These are phyloP conservation scores for Apiospora rasikravindrae DNA, from an alignment of 2,329 filamentous ascomycete species.

Conservation along the genomic window DNA sequence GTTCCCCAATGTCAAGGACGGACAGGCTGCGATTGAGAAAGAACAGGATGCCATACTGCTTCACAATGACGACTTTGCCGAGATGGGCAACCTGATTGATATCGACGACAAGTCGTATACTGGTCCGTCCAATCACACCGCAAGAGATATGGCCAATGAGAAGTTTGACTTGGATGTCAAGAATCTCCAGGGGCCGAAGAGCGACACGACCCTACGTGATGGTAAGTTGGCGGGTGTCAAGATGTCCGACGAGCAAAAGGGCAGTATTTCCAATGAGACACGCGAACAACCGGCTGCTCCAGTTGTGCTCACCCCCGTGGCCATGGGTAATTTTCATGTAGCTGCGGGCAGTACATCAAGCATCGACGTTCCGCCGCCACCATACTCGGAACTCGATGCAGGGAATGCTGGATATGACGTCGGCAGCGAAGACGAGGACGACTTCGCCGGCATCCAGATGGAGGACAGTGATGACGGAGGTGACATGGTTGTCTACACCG, in stretches of 20 bases:
- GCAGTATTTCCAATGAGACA: background rate
- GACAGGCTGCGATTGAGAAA: slow-evolving; percentile 52
- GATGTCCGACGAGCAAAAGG: background rate
- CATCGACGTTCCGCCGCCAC: slow-evolving; percentile 30
- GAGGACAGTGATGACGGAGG: slow-evolving; percentile 43
- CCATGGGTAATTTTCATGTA: background rate
- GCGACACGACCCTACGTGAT: background rate
- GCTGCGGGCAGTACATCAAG: slow-evolving; percentile 4
- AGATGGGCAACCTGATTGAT: slow-evolving; percentile 47
- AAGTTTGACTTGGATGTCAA: slow-evolving; percentile 36
- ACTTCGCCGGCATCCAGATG: slow-evolving; percentile 45
- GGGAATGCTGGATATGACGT: background rate
- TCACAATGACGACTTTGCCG: slow-evolving; percentile 37
- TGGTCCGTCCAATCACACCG: slow-evolving; percentile 28
- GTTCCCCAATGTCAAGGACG: slow-evolving; percentile 52
- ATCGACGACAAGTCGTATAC: slow-evolving; percentile 42
- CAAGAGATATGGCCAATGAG: slow-evolving; percentile 31
- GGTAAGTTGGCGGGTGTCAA: background rate
- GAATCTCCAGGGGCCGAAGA: slow-evolving; percentile 7
- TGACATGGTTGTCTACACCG: slow-evolving; percentile 29
- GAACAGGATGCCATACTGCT: slow-evolving; percentile 47
- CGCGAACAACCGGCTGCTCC: background rate
- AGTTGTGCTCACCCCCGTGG: slow-evolving; percentile 3
- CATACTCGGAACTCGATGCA: slow-evolving; percentile 23
- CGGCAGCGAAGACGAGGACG: slow-evolving; percentile 40